Evolutionary conservation across 441 rosid genomes (phyloP).

Genomic region (Corymbia calophylla): DNA sequence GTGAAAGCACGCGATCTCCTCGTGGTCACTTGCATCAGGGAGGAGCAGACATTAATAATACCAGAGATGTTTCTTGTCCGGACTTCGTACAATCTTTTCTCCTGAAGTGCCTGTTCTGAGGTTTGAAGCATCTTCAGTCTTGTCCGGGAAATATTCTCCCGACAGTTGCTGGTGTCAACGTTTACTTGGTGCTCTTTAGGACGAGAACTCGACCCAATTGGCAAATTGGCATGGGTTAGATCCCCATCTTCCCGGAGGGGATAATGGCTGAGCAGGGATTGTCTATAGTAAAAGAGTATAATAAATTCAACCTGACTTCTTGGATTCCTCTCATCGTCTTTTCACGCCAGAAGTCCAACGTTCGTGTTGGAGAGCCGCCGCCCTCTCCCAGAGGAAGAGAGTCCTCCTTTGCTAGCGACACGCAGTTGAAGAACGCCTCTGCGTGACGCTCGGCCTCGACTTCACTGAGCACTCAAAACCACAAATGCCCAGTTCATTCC

Average conservation of each 20-base stretch:
- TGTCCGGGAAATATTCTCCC: neutral
- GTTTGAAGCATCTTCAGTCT: neutral
- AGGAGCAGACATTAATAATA: neutral
- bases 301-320: constrained; percentile 17
- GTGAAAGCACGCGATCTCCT: neutral
- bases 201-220: neutral
- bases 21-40: neutral
- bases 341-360: no score
- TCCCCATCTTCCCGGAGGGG: neutral
- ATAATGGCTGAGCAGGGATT: neutral
- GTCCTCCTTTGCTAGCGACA: constrained; percentile 67
- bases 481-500: neutral
- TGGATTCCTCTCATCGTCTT: constrained; percentile 63
- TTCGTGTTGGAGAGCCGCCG: no score
- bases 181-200: neutral
- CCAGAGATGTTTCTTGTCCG: neutral
- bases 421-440: constrained; percentile 50
- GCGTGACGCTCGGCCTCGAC: constrained; percentile 63
- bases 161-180: neutral
- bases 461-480: neutral
- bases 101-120: neutral
- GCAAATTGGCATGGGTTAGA: neutral
- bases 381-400: no score
- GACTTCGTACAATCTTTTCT: neutral
- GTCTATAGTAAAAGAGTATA: neutral